phyloP scores from a whole-genome alignment of 2,329 filamentous ascomycete species.

The Claviceps pusilla region DNA sequence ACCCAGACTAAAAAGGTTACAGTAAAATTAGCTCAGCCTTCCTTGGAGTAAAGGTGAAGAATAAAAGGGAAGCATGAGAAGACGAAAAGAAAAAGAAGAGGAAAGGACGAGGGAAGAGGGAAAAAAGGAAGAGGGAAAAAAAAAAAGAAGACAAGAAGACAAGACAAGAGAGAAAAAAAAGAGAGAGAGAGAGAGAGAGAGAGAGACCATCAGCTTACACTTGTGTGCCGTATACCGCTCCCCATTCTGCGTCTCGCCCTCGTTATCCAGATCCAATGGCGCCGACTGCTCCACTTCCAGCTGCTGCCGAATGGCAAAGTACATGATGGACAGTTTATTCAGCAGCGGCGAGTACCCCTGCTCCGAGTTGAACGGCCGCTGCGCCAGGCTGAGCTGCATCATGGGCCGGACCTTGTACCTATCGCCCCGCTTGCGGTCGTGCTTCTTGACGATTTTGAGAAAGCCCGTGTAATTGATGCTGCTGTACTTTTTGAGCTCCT shows the following conservation, averaged over 20 bases:
- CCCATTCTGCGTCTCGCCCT: conserved; percentile 43
- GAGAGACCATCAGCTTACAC: conserved; percentile 35
- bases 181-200: no score
- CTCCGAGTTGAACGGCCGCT: conserved; percentile 87
- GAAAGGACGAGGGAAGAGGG: no score
- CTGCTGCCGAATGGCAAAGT: conserved; percentile 80
- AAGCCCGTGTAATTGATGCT: conserved; percentile 96
- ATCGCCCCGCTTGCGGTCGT: conserved; percentile 80
- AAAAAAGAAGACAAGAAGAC: no score
- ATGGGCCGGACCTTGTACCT: conserved; percentile 81
- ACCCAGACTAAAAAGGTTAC: conserved; percentile 59
- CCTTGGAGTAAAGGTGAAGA: not conserved
- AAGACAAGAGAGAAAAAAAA: no score
- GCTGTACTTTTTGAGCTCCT: conserved; percentile 87
- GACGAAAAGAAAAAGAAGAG: no score
- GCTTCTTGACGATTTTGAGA: conserved; percentile 97
- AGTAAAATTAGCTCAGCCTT: no score
- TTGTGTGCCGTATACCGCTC: conserved; percentile 77
- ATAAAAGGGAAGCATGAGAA: no score
- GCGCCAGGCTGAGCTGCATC: conserved; percentile 77
- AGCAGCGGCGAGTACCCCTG: conserved; percentile 74
- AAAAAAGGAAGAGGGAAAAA: no score
- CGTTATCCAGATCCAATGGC: conserved; percentile 32
- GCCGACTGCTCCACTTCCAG: conserved; percentile 40
- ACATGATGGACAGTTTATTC: conserved; percentile 86